phyloP scores from a whole-genome alignment of 2,329 filamentous ascomycete genomes.

The Cytospora chrysosperma region DNA sequence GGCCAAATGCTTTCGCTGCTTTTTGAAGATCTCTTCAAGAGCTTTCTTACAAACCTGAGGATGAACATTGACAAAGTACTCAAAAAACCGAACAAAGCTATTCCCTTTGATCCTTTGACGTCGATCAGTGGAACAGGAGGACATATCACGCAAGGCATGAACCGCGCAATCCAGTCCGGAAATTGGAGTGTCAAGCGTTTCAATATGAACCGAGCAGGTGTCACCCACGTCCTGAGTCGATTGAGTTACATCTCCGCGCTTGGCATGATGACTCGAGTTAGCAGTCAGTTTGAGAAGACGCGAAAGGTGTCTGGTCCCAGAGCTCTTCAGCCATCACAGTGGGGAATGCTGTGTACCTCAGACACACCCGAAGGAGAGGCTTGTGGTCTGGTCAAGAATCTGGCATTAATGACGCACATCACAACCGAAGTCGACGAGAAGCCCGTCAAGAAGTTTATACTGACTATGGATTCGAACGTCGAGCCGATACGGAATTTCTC shows the following conservation, averaged over 20 bases:
- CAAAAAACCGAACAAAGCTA: constrained; percentile 87
- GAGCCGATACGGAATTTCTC: constrained; percentile 68
- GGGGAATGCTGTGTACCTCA: constrained; percentile 95
- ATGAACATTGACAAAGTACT: constrained; percentile 92
- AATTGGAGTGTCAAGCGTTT: constrained; percentile 99
- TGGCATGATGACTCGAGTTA: constrained; percentile 99
- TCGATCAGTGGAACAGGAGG: constrained; percentile 83
- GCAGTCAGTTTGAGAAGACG: constrained; percentile 98
- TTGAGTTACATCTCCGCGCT: constrained; percentile 95
- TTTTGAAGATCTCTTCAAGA: constrained; percentile 98
- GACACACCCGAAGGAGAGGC: constrained; percentile 99
- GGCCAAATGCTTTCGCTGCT: constrained; percentile 90
- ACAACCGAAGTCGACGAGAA: constrained; percentile 94
- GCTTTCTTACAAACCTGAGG: constrained; percentile 85
- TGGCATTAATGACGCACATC: constrained; percentile 98
- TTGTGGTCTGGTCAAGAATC: constrained; percentile 95
- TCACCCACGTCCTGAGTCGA: constrained; percentile 93
- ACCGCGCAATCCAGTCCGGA: constrained; percentile 92
- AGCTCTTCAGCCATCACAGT: constrained; percentile 94
- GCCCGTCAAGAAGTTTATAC: constrained; percentile 82
- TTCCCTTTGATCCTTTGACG: constrained; percentile 82
- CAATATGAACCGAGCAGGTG: constrained; percentile 95
- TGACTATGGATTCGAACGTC: constrained; percentile 81
- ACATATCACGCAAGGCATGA: constrained; percentile 89
- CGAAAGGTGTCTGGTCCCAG: constrained; percentile 93